These are phyloP conservation scores for Neopestalotiopsis rosae DNA, from an alignment of 2,329 filamentous ascomycete species.

Conservation along the genomic window DNA sequence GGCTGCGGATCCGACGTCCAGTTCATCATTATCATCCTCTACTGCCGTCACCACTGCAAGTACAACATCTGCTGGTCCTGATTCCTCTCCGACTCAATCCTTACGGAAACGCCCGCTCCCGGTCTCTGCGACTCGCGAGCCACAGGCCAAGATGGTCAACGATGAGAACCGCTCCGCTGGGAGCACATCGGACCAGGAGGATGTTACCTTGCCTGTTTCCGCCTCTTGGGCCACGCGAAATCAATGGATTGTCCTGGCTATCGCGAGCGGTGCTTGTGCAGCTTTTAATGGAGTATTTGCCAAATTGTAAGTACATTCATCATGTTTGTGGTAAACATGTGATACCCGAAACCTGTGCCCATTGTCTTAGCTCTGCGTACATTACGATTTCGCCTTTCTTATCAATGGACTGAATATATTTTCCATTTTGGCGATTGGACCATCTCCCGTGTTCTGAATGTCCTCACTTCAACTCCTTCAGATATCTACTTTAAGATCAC, in stretches of 20 bases:
- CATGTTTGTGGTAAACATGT: background rate
- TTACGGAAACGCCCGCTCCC: slow-evolving; percentile 11
- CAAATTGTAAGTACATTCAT: slow-evolving; percentile 66
- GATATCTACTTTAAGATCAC: too few species aligned
- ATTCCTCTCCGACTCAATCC: background rate
- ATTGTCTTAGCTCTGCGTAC: too few species aligned
- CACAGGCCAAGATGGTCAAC: slow-evolving; percentile 7
- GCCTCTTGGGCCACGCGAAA: slow-evolving; percentile 35
- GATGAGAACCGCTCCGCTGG: background rate
- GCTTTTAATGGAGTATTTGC: slow-evolving; percentile 85
- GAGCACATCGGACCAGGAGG: background rate
- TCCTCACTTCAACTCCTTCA: too few species aligned
- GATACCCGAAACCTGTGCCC: too few species aligned
- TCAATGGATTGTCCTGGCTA: slow-evolving; percentile 71
- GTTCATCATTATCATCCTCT: slow-evolving; percentile 3
- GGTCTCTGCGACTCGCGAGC: background rate
- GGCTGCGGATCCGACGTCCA: background rate
- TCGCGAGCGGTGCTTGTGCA: slow-evolving; percentile 78
- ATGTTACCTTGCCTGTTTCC: background rate
- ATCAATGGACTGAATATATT: too few species aligned
- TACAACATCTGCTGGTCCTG: background rate
- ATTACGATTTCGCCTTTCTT: too few species aligned
- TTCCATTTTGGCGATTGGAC: too few species aligned
- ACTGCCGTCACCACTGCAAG: background rate
- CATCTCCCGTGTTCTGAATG: too few species aligned